phyloP scores from a whole-genome alignment of 305 asterid genomes.

The Solanum aculeatissimum region DNA sequence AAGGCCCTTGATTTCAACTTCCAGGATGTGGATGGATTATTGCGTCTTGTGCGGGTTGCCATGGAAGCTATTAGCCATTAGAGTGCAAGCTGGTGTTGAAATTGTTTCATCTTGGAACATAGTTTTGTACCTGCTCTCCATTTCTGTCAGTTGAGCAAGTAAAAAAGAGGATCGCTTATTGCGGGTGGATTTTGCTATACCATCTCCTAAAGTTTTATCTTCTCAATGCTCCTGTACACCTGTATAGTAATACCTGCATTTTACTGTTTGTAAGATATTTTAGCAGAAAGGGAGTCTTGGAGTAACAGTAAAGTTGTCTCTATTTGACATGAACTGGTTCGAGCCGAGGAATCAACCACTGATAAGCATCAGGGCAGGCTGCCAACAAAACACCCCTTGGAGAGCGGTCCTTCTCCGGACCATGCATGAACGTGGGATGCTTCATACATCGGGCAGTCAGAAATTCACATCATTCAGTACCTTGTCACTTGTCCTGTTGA shows the following conservation, averaged over 20 bases:
- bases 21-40: slow-evolving; percentile 74
- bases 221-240: background rate
- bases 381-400: background rate
- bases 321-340: background rate
- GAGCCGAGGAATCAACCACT: background rate
- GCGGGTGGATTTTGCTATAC: background rate
- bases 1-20: slow-evolving; percentile 85
- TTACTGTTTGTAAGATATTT: slow-evolving; percentile 3
- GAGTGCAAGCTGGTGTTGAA: slow-evolving; percentile 10
- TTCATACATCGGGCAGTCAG: background rate
- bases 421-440: background rate
- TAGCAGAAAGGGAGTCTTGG: background rate
- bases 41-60: slow-evolving; percentile 77
- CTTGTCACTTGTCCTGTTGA: background rate
- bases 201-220: background rate
- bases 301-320: background rate
- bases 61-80: slow-evolving; percentile 61
- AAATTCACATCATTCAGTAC: background rate
- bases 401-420: no score
- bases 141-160: background rate
- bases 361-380: background rate
- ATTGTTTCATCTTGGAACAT: slow-evolving; percentile 9
- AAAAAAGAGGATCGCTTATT: background rate
- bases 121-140: background rate
- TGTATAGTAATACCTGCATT: slow-evolving; percentile 8